Conservation (phyloP, 306 rosid species). For the Sicyos edulis region DNA sequence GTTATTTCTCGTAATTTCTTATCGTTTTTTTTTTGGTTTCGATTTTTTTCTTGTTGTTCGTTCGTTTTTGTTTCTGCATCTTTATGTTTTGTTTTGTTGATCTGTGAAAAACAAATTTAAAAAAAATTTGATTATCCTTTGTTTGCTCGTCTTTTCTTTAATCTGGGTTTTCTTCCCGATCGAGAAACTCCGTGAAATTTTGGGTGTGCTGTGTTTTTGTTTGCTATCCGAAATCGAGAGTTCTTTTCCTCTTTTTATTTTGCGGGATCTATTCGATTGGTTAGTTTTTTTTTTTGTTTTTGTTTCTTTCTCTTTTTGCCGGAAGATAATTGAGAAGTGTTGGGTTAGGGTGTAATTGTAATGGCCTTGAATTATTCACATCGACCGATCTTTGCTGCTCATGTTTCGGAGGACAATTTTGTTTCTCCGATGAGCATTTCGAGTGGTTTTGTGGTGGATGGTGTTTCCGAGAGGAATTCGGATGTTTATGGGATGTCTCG, state of each 20-base stretch:
- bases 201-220: slow-evolving; percentile 92
- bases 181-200: slow-evolving; percentile 77
- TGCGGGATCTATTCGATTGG: slow-evolving; percentile 5
- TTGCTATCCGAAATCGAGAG: slow-evolving; percentile 95
- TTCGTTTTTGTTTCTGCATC: neutral
- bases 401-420: slow-evolving; percentile 39
- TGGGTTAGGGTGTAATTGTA: slow-evolving; percentile 22
- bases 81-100: slow-evolving; percentile 32
- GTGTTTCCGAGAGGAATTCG: slow-evolving; percentile 44
- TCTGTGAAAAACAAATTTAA: neutral
- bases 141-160: neutral
- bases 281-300: slow-evolving; percentile 1
- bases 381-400: slow-evolving; percentile 37
- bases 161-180: slow-evolving; percentile 19
- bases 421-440: slow-evolving; percentile 55
- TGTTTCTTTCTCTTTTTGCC: neutral
- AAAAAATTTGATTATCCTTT: slow-evolving; percentile 3
- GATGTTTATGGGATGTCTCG: slow-evolving; percentile 50
- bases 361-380: slow-evolving; percentile 56
- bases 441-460: slow-evolving; percentile 50
- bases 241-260: slow-evolving; percentile 27
- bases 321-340: neutral
- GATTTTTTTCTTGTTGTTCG: neutral
- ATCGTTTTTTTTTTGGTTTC: slow-evolving; percentile 1
- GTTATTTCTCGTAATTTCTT: neutral